These are phyloP conservation scores for Trichocomaceae sp. DNA, from an alignment of 2,329 filamentous ascomycete species.

Conservation along the genomic window DNA sequence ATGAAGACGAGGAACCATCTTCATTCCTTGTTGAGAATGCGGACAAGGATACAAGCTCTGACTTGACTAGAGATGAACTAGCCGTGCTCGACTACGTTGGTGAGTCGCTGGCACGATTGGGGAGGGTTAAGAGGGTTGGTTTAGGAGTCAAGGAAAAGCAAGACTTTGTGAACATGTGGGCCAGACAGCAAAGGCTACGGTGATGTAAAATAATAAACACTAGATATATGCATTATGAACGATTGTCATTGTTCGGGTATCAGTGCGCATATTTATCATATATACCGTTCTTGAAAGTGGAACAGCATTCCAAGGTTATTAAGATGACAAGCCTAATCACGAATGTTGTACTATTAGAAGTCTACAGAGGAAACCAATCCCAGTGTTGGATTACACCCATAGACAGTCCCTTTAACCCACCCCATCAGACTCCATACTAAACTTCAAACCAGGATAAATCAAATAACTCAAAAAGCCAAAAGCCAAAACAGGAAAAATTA, in stretches of 20 bases:
- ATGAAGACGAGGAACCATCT: neutral
- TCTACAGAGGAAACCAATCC: no score
- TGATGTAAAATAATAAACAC: neutral
- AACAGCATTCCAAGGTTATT: no score
- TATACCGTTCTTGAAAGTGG: neutral
- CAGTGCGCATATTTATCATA: no score
- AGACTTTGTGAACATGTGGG: constrained; percentile 70
- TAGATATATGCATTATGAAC: neutral
- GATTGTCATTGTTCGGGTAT: no score
- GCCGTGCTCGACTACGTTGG: constrained; percentile 69
- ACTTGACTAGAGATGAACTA: constrained; percentile 53
- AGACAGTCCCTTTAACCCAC: no score
- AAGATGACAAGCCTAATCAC: no score
- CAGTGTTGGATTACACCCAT: no score
- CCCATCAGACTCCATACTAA: no score
- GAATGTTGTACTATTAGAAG: no score
- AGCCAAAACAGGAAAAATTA: neutral
- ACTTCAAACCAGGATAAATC: neutral
- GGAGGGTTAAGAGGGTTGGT: constrained; percentile 81
- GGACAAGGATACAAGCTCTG: constrained; percentile 19
- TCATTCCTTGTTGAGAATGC: constrained; percentile 10
- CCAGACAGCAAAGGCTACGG: neutral
- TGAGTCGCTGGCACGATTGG: constrained; percentile 79
- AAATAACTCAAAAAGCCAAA: neutral
- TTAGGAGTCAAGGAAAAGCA: constrained; percentile 76